Percentiles rank a stretch among this genome's conserved stretches.
Evolutionary conservation across 148 eudicot species (phyloP).

Genomic region (Amaranthus cruentus): DNA sequence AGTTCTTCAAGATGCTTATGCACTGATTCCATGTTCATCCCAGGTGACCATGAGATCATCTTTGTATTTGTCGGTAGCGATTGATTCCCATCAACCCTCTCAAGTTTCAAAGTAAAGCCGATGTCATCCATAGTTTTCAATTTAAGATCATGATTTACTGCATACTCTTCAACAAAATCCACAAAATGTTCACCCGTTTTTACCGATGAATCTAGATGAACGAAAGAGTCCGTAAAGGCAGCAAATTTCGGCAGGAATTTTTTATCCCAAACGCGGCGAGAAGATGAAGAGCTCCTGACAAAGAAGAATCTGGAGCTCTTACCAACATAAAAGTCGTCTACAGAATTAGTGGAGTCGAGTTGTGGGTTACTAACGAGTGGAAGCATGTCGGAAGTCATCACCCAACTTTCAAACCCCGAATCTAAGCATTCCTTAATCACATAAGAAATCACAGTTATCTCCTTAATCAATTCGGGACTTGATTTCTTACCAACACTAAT

Average conservation of each 20-base stretch:
- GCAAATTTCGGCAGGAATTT: conserved; percentile 31
- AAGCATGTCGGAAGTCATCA: conserved; percentile 50
- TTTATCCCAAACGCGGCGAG: conserved; percentile 45
- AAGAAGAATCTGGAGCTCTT: conserved; percentile 35
- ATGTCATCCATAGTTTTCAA: conserved; percentile 38
- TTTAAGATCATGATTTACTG: conserved; percentile 32
- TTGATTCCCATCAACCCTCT: conserved; percentile 23
- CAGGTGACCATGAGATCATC: conserved; percentile 57
- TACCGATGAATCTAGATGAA: conserved; percentile 26
- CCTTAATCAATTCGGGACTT: conserved; percentile 33
- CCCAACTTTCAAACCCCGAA: conserved; percentile 52
- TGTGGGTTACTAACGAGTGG: conserved; percentile 34
- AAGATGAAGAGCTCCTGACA: conserved; percentile 48
- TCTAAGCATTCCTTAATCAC: conserved; percentile 52
- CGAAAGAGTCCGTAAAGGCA: conserved; percentile 19
- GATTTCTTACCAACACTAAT: conserved; percentile 30
- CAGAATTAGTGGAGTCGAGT: conserved; percentile 27
- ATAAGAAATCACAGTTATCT: conserved; percentile 45
- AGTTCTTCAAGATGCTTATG: conserved; percentile 41
- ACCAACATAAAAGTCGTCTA: conserved; percentile 42
- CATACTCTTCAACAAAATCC: conserved; percentile 30
- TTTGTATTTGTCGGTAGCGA: conserved; percentile 36
- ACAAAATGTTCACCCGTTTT: conserved; percentile 28
- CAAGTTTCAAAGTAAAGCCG: conserved; percentile 35
- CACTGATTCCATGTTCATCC: conserved; percentile 34